Base-by-base conservation (phyloP, 2,329 filamentous ascomycete species). In the Alternaria solani region DNA sequence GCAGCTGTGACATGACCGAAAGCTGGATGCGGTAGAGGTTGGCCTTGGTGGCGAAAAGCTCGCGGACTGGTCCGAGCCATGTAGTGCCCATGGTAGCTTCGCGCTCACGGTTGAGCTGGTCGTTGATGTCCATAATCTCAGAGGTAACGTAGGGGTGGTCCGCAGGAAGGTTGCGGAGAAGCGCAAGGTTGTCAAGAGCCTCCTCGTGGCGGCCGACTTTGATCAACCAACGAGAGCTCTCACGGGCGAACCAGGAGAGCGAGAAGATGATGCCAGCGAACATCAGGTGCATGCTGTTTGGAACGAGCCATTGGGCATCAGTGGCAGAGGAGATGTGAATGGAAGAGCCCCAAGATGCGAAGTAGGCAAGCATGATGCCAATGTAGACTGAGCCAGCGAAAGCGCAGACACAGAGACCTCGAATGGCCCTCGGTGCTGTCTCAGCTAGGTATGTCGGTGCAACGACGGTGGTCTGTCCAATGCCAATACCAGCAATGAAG, bases 291-390 rank as follows among this genome's bases (percentile, higher is more conserved):
- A 94, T 81, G 66, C 87, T 88, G 42, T 90, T 92, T 0, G 91
- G 91, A 0, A 92, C 85, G 43, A 90, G 83, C 86, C 85, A 83
- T 55, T 79, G 74, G 7, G 70, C 67, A 20, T 74, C 71, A n/a
- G 81, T 80, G 58, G 76, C 74, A 43, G 80, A 73, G 18, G 82
- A 81, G 64, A 85, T 82, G 69, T 87, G 81, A 25, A 86, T 74
- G 26, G 82, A 80, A n/a, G 81, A 82, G 14, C 84, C 83, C 78
- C 80, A 85, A 5, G 77, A 91, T 60, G 89, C 87, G 70, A 93
- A 94, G 79, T 93, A 94, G 8, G 89, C 90, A 55, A 94, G 82
- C 69, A 94, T 90, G 62, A 93, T 92, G 25, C 91, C 91, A 54
- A 91, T 78, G 72, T 94, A 94, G 23, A 94, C 91, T 51, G 90